phyloP scores from a whole-genome alignment of 371 early-diverging fungal species.

The Rhizopus delemar region DNA sequence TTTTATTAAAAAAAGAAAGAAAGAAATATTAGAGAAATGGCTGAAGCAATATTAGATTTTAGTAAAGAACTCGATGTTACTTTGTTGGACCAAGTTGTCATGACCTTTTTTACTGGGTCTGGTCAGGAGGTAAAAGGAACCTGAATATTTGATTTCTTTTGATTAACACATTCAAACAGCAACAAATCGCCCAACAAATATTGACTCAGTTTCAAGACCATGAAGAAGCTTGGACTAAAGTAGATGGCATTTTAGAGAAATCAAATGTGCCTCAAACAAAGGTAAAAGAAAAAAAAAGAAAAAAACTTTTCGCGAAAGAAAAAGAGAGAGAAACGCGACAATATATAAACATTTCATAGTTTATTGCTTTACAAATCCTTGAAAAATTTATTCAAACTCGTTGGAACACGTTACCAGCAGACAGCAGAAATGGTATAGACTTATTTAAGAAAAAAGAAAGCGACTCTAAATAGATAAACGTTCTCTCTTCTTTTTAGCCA shows the following conservation, averaged over 20 bases:
- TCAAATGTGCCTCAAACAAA: constrained; percentile 84
- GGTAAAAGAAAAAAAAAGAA: constrained; percentile 52
- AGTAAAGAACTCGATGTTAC: constrained; percentile 82
- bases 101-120: constrained; percentile 68
- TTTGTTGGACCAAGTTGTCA: constrained; percentile 89
- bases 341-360: constrained; percentile 55
- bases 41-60: constrained; percentile 86
- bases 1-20: not conserved
- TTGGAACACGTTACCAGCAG: constrained; percentile 94
- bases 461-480: not conserved
- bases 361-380: constrained; percentile 94
- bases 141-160: constrained; percentile 1
- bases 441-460: not conserved
- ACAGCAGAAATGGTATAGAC: constrained; percentile 82
- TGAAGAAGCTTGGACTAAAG: constrained; percentile 96
- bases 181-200: constrained; percentile 77
- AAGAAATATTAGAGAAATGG: constrained; percentile 19
- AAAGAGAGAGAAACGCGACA: constrained; percentile 11
- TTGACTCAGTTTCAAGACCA: constrained; percentile 96
- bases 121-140: constrained; percentile 68
- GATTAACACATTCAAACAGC: constrained; percentile 54
- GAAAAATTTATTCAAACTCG: constrained; percentile 96
- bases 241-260: constrained; percentile 91
- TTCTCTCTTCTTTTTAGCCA: constrained; percentile 57
- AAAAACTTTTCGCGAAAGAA: not conserved